Base-by-base conservation (phyloP, 1,284 basidiomycete species). In the Tilletiaria anomala region DNA sequence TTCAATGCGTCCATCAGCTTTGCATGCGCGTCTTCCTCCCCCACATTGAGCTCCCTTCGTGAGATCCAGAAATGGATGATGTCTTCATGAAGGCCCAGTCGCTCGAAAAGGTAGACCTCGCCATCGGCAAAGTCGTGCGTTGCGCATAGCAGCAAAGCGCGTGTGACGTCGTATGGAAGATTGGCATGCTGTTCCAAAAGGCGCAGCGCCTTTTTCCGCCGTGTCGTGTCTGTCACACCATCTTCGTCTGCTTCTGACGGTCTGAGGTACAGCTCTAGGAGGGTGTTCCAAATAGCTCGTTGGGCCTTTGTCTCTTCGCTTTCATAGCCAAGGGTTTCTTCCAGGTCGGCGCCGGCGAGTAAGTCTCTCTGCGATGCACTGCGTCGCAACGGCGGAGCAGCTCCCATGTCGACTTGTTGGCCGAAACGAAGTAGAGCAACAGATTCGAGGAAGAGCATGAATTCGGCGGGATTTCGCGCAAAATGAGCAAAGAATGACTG, bases 51-150 rank as follows among this genome's bases (percentile, higher is more conserved):
- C 26, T n/a, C 26, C 26, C 26, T 29, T 8, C 26, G 26, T 8
- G n/a, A 29, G 26, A 91, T 91, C 79, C 82, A 88, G 70, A 84
- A 88, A 16, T 87, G 76, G 20, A 97, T 61, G 29, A 96, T 79
- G 51, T 94, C 89, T 58, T 96, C 93, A 67, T 86, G 85, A 88
- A 96, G 89, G 2, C 82, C 87, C 71, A 88, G 73, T 41, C 77
- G 78, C 69, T 96, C 91, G 82, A 88, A 96, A 1, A 97, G 72
- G 6, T 83, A 70, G 0, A 96, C 80, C 8, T 93, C 73, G 0
- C 91, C 91, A 0, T 77, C 75, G 0, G 80, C 86, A 62, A 87
- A 94, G 3, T 72, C 73, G 24, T 76, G 75, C 33, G 79, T 83
- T 5, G 87, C 83, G 69, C 89, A 97, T 0, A 99, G 74, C 32